These are phyloP conservation scores for Leptosphaerulina australis DNA, from an alignment of 2,329 filamentous ascomycete species.

Conservation along the genomic window DNA sequence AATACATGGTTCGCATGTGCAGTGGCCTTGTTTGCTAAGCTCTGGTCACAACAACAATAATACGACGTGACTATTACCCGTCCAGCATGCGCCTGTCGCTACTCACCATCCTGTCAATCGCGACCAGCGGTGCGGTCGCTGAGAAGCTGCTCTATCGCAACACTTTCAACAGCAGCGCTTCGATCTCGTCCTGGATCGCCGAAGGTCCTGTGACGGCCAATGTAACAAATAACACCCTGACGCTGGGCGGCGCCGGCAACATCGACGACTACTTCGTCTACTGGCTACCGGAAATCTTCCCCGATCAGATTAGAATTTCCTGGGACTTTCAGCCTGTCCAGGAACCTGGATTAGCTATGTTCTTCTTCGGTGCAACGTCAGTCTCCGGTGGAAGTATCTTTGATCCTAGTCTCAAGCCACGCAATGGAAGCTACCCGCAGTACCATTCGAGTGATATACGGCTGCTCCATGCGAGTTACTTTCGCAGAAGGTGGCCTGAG, in stretches of 20 bases:
- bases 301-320: constrained; percentile 40
- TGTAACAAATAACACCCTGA: constrained; percentile 35
- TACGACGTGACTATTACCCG: background rate
- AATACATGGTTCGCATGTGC: background rate
- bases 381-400: constrained; percentile 39
- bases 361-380: constrained; percentile 44
- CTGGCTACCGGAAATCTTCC: constrained; percentile 44
- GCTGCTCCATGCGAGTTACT: constrained; percentile 28
- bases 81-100: constrained; percentile 14
- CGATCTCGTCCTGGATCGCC: constrained; percentile 42
- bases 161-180: constrained; percentile 30
- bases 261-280: constrained; percentile 42
- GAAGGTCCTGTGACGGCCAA: constrained; percentile 38
- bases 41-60: background rate
- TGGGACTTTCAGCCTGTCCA: constrained; percentile 43
- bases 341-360: constrained; percentile 45
- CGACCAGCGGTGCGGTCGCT: constrained; percentile 26
- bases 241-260: constrained; percentile 34
- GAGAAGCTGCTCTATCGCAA: constrained; percentile 46
- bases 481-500: constrained; percentile 30
- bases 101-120: constrained; percentile 1
- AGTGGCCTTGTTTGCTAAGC: background rate
- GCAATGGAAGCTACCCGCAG: constrained; percentile 38
- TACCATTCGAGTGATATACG: constrained; percentile 32
- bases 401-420: constrained; percentile 29